phyloP scores from a whole-genome alignment of 345 rosid species.

The Barbarea vulgaris region DNA sequence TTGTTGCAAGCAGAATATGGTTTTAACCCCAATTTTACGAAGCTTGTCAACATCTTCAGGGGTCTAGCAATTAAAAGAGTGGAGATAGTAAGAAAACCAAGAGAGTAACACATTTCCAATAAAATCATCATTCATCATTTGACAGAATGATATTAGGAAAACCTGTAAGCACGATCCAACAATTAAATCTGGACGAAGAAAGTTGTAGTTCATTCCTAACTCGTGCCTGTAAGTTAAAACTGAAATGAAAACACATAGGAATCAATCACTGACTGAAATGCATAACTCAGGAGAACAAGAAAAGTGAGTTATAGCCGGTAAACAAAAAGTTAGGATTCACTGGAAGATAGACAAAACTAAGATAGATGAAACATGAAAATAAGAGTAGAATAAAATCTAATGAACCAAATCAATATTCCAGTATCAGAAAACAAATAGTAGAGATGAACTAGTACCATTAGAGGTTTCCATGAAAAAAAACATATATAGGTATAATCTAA shows the following conservation, averaged over 20 bases:
- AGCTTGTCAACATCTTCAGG: constrained; percentile 89
- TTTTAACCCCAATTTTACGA: constrained; percentile 80
- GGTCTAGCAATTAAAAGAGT: constrained; percentile 51
- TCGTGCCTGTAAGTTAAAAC: constrained; percentile 95
- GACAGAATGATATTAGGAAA: constrained; percentile 23
- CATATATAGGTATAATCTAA: neutral
- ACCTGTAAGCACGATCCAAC: constrained; percentile 99
- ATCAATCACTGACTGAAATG: neutral
- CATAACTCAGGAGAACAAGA: neutral
- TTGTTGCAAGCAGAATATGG: constrained; percentile 93
- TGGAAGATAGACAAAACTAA: neutral
- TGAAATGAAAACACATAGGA: constrained; percentile 43
- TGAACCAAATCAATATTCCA: constrained; percentile 10
- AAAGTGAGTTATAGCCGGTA: neutral
- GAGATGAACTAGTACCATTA: neutral
- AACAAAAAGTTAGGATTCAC: too few relatives aligned
- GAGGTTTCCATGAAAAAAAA: neutral
- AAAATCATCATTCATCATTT: neutral
- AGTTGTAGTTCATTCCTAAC: constrained; percentile 88
- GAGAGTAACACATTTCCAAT: neutral
- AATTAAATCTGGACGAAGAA: constrained; percentile 82
- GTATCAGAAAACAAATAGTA: constrained; percentile 1
- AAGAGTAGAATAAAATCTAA: neutral
- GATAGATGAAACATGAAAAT: neutral
- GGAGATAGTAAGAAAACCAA: constrained; percentile 4